Evolutionary conservation across 2,329 filamentous ascomycete species (phyloP).

Genomic region (Calonectria pseudoreteaudii): DNA sequence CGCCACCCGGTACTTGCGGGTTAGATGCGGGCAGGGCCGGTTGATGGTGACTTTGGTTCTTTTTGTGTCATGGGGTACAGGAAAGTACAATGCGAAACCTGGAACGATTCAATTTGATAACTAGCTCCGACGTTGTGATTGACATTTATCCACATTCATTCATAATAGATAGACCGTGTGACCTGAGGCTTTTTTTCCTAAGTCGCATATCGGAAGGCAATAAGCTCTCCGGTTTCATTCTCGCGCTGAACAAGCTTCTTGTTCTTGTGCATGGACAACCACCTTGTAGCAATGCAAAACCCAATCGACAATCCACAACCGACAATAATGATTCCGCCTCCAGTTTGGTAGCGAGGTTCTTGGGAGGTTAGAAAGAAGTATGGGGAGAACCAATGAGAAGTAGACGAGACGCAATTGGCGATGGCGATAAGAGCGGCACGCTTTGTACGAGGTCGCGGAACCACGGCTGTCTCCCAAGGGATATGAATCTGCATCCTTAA

Average conservation of each 20-base stretch:
- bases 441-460: conserved; percentile 52
- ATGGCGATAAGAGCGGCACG: conserved; percentile 54
- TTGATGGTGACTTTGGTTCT: not conserved
- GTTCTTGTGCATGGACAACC: not conserved
- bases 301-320: conserved; percentile 32
- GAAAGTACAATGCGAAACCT: not conserved
- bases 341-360: conserved; percentile 42
- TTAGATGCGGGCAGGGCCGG: not conserved
- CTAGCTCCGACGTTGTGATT: not conserved
- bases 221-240: not conserved
- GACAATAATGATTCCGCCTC: conserved; percentile 38
- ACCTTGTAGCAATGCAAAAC: not conserved
- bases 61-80: not conserved
- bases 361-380: conserved; percentile 48
- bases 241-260: not conserved
- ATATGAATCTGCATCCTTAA: conserved; percentile 43
- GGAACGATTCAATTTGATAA: not conserved
- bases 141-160: not conserved
- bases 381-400: conserved; percentile 54
- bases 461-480: conserved; percentile 53
- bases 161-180: not conserved
- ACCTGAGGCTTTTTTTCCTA: not conserved
- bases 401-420: conserved; percentile 51
- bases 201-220: not conserved
- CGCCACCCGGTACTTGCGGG: not conserved